Evolutionary conservation across 495 filamentous ascomycete species (phyloP).

Genomic region (Penicillium malachiteum): DNA sequence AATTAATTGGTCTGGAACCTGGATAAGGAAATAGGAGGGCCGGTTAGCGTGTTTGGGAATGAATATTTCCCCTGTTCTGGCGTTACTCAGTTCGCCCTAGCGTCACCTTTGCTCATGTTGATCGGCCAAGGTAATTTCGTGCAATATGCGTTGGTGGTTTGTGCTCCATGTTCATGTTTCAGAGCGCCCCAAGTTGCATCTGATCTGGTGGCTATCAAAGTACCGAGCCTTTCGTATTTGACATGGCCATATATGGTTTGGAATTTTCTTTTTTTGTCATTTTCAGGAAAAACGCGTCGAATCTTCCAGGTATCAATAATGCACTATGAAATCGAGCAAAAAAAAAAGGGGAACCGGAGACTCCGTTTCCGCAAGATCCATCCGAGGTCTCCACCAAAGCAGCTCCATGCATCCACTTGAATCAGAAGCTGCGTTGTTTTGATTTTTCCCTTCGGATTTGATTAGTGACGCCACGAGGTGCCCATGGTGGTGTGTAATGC

Average conservation of each 20-base stretch:
- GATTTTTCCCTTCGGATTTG: conserved; percentile 4
- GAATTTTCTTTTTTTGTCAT: neutral
- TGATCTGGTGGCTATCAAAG: conserved; percentile 3
- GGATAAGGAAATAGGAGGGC: conserved; percentile 14
- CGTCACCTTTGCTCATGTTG: conserved; percentile 20
- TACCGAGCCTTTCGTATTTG: neutral
- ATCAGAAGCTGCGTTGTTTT: conserved; percentile 10
- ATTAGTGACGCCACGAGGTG: neutral
- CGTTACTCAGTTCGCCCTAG: conserved; percentile 17
- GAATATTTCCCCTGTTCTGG: conserved; percentile 14
- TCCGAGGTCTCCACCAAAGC: conserved; percentile 25
- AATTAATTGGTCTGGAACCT: conserved; percentile 18
- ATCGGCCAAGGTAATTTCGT: conserved; percentile 35
- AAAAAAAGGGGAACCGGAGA: conserved; percentile 9
- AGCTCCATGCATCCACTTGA: conserved; percentile 3
- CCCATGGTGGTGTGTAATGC: neutral
- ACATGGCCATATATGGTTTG: conserved; percentile 4
- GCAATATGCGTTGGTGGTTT: conserved; percentile 24
- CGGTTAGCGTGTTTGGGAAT: conserved; percentile 27
- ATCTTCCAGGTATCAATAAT: neutral
- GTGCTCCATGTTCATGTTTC: conserved; percentile 22
- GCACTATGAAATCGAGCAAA: conserved; percentile 3
- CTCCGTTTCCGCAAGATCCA: conserved; percentile 19
- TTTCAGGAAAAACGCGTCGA: neutral
- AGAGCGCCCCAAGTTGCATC: conserved; percentile 15